phyloP scores from a whole-genome alignment of 345 rosid species.

The Citrus glauca region DNA sequence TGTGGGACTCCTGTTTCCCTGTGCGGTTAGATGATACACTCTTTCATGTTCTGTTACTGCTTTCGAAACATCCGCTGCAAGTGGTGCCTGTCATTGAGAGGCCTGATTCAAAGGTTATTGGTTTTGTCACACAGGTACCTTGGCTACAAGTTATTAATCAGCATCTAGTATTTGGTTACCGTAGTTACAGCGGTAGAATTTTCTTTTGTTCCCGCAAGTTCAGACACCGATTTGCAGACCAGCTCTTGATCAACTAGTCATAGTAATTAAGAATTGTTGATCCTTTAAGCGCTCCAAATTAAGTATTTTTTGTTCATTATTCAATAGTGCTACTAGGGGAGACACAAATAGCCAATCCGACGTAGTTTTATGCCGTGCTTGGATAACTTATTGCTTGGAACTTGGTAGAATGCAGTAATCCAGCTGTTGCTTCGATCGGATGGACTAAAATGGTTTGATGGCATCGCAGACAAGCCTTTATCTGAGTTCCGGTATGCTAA shows the following conservation, averaged over 20 bases:
- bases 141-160: too few relatives aligned
- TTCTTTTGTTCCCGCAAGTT: too few relatives aligned
- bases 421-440: constrained; percentile 36
- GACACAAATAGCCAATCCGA: neutral
- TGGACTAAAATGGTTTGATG: constrained; percentile 47
- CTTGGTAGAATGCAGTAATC: constrained; percentile 32
- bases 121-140: constrained; percentile 38
- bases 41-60: constrained; percentile 39
- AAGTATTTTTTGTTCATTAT: neutral
- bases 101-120: constrained; percentile 15
- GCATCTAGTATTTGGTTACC: too few relatives aligned
- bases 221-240: too few relatives aligned
- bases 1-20: constrained; percentile 45
- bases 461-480: constrained; percentile 35
- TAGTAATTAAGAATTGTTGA: neutral
- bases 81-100: constrained; percentile 32
- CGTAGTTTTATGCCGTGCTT: neutral
- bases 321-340: neutral
- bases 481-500: constrained; percentile 24
- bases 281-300: neutral
- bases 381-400: neutral
- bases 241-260: neutral
- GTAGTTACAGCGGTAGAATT: too few relatives aligned
- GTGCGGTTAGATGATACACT: constrained; percentile 33
- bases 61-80: constrained; percentile 35